These are phyloP conservation scores for Aplosporella prunicola DNA, from an alignment of 2,329 filamentous ascomycete species.

Conservation along the genomic window DNA sequence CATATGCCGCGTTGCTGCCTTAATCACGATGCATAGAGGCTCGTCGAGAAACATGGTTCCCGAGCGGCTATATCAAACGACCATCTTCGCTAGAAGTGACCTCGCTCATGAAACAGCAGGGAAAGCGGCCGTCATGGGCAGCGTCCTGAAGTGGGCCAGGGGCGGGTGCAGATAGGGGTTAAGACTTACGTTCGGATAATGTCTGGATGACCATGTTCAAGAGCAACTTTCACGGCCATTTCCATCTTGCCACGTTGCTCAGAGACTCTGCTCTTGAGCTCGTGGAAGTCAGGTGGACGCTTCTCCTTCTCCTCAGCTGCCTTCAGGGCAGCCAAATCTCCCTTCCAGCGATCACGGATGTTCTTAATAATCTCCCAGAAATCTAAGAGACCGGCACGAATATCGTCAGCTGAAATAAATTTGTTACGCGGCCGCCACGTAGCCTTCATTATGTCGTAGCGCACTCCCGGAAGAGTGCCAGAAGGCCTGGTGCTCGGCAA, in stretches of 20 bases:
- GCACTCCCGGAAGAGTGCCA: slow-evolving; percentile 43
- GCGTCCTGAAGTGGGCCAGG: no score
- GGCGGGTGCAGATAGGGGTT: no score
- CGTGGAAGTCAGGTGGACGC: slow-evolving; percentile 42
- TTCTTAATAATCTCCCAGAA: slow-evolving; percentile 52
- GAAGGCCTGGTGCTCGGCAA: slow-evolving; percentile 43
- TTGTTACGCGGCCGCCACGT: slow-evolving; percentile 50
- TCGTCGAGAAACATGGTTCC: no score
- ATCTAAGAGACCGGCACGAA: slow-evolving; percentile 45
- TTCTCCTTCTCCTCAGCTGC: slow-evolving; percentile 48
- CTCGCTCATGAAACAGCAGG: no score
- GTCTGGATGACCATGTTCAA: slow-evolving; percentile 38
- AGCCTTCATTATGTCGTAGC: slow-evolving; percentile 52
- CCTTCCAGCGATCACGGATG: slow-evolving; percentile 53
- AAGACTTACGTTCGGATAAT: slow-evolving; percentile 35
- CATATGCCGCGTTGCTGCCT: neutral
- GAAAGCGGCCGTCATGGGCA: no score
- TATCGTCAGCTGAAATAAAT: slow-evolving; percentile 39
- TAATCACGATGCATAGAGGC: slow-evolving; percentile 4
- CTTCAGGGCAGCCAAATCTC: slow-evolving; percentile 46
- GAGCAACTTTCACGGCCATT: slow-evolving; percentile 36
- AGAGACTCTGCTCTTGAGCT: slow-evolving; percentile 48
- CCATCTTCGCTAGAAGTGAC: no score
- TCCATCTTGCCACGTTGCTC: slow-evolving; percentile 50
- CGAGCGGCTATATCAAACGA: no score